Evolutionary conservation across 2,329 filamentous ascomycete genomes (phyloP).

Genomic region (Plenodomus tracheiphilus): DNA sequence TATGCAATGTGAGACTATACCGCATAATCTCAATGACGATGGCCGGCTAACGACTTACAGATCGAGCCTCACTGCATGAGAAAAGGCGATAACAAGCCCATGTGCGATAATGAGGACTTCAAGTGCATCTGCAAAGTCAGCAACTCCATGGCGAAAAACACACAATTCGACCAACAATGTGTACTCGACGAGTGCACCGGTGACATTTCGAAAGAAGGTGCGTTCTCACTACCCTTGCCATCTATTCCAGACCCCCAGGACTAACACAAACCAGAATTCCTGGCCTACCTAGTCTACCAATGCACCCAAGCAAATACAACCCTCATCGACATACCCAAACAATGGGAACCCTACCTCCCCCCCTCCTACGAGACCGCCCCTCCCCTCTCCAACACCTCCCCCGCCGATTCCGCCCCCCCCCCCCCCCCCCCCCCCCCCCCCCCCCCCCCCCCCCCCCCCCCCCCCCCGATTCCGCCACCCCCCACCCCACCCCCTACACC

Average conservation of each 20-base stretch:
- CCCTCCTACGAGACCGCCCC: background rate
- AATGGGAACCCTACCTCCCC: slow-evolving; percentile 19
- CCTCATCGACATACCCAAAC: slow-evolving; percentile 9
- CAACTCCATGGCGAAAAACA: slow-evolving; percentile 13
- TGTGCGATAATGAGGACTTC: slow-evolving; percentile 11
- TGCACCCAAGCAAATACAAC: slow-evolving; percentile 6
- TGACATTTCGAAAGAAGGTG: slow-evolving; percentile 13
- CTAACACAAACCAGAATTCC: slow-evolving; percentile 11
- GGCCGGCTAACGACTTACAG: slow-evolving; percentile 3
- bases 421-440: background rate
- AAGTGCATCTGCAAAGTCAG: slow-evolving; percentile 20
- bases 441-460: background rate
- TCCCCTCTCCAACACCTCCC: background rate
- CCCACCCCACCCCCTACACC: background rate
- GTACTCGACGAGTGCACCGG: slow-evolving; percentile 14
- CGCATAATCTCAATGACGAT: background rate
- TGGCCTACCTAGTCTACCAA: slow-evolving; percentile 10
- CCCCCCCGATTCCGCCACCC: background rate
- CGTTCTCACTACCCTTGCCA: background rate
- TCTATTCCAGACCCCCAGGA: background rate
- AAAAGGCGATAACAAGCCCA: slow-evolving; percentile 1
- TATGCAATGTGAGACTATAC: slow-evolving; percentile 8
- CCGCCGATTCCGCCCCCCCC: background rate
- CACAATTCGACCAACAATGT: slow-evolving; percentile 16
- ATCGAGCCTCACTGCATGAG: slow-evolving; percentile 14